phyloP scores from a whole-genome alignment of 306 rosid genomes.

The Castanea sativa region DNA sequence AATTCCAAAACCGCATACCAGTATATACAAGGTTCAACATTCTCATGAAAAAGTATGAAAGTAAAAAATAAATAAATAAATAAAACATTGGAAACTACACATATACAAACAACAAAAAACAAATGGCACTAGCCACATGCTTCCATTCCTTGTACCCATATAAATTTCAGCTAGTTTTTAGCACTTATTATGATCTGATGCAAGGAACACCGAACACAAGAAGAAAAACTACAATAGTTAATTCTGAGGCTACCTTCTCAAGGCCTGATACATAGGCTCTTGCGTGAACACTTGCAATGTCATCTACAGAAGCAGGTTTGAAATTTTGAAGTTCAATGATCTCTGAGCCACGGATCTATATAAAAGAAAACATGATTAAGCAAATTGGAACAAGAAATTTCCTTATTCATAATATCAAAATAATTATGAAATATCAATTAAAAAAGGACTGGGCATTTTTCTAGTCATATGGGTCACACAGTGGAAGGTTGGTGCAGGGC shows the following conservation, averaged over 20 bases:
- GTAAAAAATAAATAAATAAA: neutral
- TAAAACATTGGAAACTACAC: neutral
- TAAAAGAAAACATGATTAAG: slow-evolving; percentile 2
- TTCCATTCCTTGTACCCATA: neutral
- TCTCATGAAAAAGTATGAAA: neutral
- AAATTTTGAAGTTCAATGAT: slow-evolving; percentile 62
- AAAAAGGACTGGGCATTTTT: neutral
- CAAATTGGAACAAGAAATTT: neutral
- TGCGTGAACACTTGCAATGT: slow-evolving; percentile 81
- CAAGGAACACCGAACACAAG: slow-evolving; percentile 1
- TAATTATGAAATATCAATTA: too few relatives aligned
- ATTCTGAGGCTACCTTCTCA: slow-evolving; percentile 62
- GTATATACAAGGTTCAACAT: neutral
- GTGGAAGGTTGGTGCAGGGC: neutral
- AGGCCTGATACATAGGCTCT: slow-evolving; percentile 74
- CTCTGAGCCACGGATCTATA: slow-evolving; percentile 78
- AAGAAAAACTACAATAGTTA: neutral
- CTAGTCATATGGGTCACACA: neutral
- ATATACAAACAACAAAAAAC: neutral
- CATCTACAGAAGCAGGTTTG: slow-evolving; percentile 73
- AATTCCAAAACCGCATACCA: neutral
- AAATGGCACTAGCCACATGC: neutral
- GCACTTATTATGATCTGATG: neutral
- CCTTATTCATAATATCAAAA: neutral
- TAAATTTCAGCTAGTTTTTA: neutral